Percentiles rank a stretch among this genome's conserved stretches.
These are phyloP conservation scores for Coemansia biformis DNA, from an alignment of 192 early-diverging fungal species.

Conservation along the genomic window DNA sequence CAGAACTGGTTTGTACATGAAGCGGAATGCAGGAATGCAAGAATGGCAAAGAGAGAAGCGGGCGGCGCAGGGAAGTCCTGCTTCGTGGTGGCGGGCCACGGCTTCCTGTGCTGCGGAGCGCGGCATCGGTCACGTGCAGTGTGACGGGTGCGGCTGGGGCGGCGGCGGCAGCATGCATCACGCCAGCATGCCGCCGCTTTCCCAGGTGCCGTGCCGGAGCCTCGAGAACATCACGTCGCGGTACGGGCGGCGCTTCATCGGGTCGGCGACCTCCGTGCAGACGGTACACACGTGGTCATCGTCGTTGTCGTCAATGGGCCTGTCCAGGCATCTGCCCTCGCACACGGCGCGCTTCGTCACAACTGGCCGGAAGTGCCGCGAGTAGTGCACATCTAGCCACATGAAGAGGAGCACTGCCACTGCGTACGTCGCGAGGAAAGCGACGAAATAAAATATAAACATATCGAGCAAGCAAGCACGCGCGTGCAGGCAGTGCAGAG, in stretches of 20 bases:
- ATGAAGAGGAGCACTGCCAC: neutral
- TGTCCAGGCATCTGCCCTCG: neutral
- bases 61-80: too few species aligned
- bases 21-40: too few species aligned
- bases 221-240: constrained; percentile 2
- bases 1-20: constrained; percentile 2
- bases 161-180: too few species aligned
- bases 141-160: too few species aligned
- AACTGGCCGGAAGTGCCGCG: neutral
- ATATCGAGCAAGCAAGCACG: too few species aligned
- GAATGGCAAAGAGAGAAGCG: neutral
- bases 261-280: neutral
- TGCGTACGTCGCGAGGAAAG: neutral
- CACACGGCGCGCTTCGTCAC: neutral
- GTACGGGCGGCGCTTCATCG: neutral
- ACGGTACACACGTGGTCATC: neutral
- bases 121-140: too few species aligned
- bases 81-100: too few species aligned
- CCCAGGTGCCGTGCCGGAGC: constrained; percentile 1
- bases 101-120: neutral
- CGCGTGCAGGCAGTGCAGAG: too few species aligned
- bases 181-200: neutral
- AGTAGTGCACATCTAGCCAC: neutral
- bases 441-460: neutral
- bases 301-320: neutral